Base-by-base conservation (phyloP, 2,329 filamentous ascomycete genomes). In the Penicillium expansum region DNA sequence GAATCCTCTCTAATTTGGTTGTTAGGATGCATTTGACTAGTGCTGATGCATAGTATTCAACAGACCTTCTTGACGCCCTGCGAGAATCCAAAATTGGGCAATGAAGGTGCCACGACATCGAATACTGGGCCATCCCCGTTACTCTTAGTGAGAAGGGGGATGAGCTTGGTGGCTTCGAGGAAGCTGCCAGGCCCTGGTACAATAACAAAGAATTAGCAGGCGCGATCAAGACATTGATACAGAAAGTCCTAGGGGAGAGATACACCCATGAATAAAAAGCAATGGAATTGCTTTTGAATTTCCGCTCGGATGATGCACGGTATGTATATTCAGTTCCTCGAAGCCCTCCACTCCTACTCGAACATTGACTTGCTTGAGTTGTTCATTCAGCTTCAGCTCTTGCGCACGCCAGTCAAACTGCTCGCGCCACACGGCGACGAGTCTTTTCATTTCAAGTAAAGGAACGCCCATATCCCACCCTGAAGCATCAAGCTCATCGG, bases 241-340 rank as follows among this genome's bases (percentile, higher is more conserved):
- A 29, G 24, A 10, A 2, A 32, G 8, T 30, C 27, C 20, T 5
- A 37, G 10, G 35, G 42, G 42, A 8, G 59, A 68, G 14, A 24
- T 71, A 79, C 80, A 89, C 14, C 86, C 86, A 67, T 90, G 87
- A n/a, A 80, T 77, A 68, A 90, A 89, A 1, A 90, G 69, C 30
- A 90, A 67, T 0, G 88, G 87, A 41, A 90, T 83, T 1, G 85
- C 84, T 20, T 77, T 76, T 1, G 78, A 62, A 2, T 75, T 75
- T 1, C 72, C 67, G 62, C 81, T 85, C 51, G 71, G 77, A 62
- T 86, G 78, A 66, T 88, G 83, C 2, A 90, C 70, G 67, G 86
- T 88, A 71, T 90, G 87, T 4, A 90, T 76, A 33, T 85, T 77
- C 48, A 89, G 67, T 0, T 79, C 74, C 2, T 79, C 85, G 62